Base-by-base conservation (phyloP, 805 yeast species). In the Henningerozyma blattae region DNA sequence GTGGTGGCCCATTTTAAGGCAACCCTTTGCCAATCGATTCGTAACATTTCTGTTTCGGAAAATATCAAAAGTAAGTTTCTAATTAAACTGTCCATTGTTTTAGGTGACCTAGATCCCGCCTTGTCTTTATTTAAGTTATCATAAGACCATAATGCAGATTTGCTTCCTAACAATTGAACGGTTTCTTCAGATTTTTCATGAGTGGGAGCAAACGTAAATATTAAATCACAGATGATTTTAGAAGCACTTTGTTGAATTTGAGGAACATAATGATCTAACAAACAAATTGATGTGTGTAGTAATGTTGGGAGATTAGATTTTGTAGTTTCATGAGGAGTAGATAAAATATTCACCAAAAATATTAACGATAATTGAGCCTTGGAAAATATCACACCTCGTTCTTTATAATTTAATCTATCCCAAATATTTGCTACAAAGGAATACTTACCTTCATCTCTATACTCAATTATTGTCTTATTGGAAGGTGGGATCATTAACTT, bases 1-100 rank as follows among this genome's bases (percentile, higher is more conserved):
- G 95, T 78, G 0, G 98, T 91, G 0, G 98, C 96, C 98, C 98
- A 91, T 19, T 70, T 67, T 24, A 93, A 63, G 0, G 97, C 79
- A 3, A 72, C 74, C 22, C 77, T 62, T 33, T 94, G 78, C 98
- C 98, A 91, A 33, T 78, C 82, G 28, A 70, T 70, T 50, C 80
- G 93, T 27, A 86, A 61, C 10, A 48, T 57, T 1, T 76, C 70
- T 17, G 60, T 56, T 0, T 64, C 54, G 0, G 65, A 59, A 44
- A 85, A 74, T 1, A 81, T 65, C 17, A 67, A 70, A 25, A 85
- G 52, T 2, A 80, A 67, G 36, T 71, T 69, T 39, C 86, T 60
- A 3, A 82, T 75, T 40, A 87, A 58, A 8, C 65, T 51, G 45
- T 83, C 94, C 96, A 89, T 87, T 20, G 72, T 72, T 42, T 74